phyloP scores from a whole-genome alignment of 208 protist species.

The Balamuthia mandrillaris region DNA sequence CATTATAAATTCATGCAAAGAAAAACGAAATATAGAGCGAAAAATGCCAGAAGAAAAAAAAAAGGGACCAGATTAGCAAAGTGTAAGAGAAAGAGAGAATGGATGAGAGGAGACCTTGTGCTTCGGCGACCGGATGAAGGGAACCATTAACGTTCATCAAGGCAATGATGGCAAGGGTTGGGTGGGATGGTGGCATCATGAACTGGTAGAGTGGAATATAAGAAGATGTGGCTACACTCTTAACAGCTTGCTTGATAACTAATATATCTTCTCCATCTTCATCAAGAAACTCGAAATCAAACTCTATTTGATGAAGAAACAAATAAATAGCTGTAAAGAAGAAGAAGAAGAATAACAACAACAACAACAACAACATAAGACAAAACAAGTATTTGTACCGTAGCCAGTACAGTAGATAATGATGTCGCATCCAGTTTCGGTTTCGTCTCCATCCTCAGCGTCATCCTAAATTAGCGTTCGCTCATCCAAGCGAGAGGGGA shows the following conservation, averaged over 20 bases:
- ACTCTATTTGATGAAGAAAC: too few relatives aligned
- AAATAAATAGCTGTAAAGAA: too few relatives aligned
- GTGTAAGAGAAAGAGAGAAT: too few relatives aligned
- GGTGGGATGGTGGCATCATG: not conserved
- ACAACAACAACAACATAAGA: not conserved
- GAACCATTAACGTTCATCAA: conserved; percentile 19
- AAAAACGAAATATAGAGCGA: too few relatives aligned
- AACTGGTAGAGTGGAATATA: conserved; percentile 19
- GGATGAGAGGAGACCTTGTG: not conserved
- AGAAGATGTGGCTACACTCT: not conserved
- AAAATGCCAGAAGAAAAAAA: too few relatives aligned
- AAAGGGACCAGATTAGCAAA: too few relatives aligned
- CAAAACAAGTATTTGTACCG: not conserved
- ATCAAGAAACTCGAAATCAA: not conserved
- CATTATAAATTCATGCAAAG: too few relatives aligned
- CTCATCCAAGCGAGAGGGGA: not conserved
- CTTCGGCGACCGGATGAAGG: not conserved
- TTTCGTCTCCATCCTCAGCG: not conserved
- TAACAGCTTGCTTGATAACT: not conserved
- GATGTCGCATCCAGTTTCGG: too few relatives aligned
- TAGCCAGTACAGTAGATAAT: conserved; percentile 6
- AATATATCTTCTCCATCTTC: not conserved
- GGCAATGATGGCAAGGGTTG: not conserved
- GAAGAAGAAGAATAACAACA: not conserved
- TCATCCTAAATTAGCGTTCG: not conserved